Evolutionary conservation across 148 eudicot species (phyloP).

Genomic region (Limonium bicolor): DNA sequence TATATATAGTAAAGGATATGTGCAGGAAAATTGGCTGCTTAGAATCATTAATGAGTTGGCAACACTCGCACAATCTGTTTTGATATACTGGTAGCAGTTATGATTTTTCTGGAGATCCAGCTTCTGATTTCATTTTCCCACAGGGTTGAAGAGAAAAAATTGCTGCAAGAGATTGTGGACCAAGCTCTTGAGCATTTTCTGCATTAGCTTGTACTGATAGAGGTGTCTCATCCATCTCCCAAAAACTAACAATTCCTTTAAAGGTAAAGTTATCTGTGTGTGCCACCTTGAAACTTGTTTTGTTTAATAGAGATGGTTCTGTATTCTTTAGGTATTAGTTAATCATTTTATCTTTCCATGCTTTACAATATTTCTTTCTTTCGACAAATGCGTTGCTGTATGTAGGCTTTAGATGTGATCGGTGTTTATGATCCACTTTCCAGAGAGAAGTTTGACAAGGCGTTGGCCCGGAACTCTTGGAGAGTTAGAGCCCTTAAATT

Average conservation of each 20-base stretch:
- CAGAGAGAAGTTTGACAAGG: conserved; percentile 49
- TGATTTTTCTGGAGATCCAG: too few species aligned
- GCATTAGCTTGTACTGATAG: conserved; percentile 37
- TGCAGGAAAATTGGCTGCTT: too few species aligned
- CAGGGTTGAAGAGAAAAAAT: conserved; percentile 69
- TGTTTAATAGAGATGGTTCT: too few species aligned
- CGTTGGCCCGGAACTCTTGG: conserved; percentile 86
- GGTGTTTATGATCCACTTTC: conserved; percentile 42
- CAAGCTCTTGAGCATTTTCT: conserved; percentile 43
- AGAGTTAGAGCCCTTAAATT: conserved; percentile 57
- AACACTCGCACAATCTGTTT: too few species aligned
- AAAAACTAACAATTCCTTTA: conserved; percentile 45
- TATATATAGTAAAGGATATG: too few species aligned
- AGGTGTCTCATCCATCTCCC: conserved; percentile 32
- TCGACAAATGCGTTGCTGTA: too few species aligned
- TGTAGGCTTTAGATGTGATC: conserved; percentile 61
- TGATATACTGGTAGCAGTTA: too few species aligned
- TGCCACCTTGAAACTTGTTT: too few species aligned
- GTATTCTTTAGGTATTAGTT: not conserved
- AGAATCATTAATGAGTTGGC: too few species aligned
- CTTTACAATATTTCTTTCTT: too few species aligned
- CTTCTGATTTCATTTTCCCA: too few species aligned
- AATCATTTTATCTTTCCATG: not conserved
- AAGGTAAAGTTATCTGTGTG: conserved; percentile 53
- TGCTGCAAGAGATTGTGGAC: conserved; percentile 52